These are phyloP conservation scores for Yamadazyma taylorii DNA, from an alignment of 1,139 yeast species.

Conservation along the genomic window DNA sequence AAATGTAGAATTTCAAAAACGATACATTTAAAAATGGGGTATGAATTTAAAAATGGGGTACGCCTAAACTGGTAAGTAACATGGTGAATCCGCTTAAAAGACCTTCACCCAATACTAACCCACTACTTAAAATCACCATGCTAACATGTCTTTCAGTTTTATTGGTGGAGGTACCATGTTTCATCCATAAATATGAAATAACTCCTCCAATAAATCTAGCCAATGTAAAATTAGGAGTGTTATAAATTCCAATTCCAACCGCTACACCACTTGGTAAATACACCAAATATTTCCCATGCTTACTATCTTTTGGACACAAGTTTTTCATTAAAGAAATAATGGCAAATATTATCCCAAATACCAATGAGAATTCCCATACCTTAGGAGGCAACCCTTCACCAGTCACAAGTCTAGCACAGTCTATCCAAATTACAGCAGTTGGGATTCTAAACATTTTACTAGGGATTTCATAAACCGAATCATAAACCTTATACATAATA, in stretches of 20 bases:
- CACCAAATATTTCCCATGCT: slow-evolving; percentile 42
- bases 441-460: slow-evolving; percentile 81
- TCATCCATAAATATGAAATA: slow-evolving; percentile 63
- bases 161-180: slow-evolving; percentile 6
- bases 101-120: slow-evolving; percentile 93
- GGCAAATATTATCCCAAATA: slow-evolving; percentile 70
- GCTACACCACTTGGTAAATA: slow-evolving; percentile 94
- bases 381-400: slow-evolving; percentile 88
- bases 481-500: slow-evolving; percentile 79
- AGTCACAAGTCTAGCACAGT: slow-evolving; percentile 88
- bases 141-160: slow-evolving; percentile 36
- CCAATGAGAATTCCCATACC: slow-evolving; percentile 63
- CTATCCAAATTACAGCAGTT: slow-evolving; percentile 95
- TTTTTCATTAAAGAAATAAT: slow-evolving; percentile 66
- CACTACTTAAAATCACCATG: slow-evolving; percentile 86
- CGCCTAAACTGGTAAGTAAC: slow-evolving; percentile 67
- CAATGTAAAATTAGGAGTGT: slow-evolving; percentile 88
- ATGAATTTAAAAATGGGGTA: slow-evolving; percentile 19
- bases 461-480: slow-evolving; percentile 80
- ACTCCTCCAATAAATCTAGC: slow-evolving; percentile 92
- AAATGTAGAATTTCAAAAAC: no score
- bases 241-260: slow-evolving; percentile 94
- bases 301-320: slow-evolving; percentile 39
- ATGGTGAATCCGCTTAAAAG: slow-evolving; percentile 78
- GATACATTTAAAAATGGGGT: no score